A percentile compares a stretch with the other conserved stretches of the same genome.
Conservation (phyloP, 2,329 filamentous ascomycete species). For the Plectosphaerella cucumerina region DNA sequence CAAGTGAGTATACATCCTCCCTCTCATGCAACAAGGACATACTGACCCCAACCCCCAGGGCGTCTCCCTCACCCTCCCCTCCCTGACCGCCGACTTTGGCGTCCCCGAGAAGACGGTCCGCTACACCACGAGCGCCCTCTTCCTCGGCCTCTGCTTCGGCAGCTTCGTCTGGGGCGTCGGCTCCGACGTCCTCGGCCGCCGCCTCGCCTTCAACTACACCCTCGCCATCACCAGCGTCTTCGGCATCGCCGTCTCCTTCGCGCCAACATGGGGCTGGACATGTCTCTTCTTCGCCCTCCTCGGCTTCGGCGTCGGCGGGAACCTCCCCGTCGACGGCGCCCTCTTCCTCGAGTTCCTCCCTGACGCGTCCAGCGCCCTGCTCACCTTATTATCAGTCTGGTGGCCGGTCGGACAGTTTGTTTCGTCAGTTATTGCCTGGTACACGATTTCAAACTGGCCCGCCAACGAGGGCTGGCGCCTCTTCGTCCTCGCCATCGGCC, state of each 20-base stretch:
- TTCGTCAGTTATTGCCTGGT: slow-evolving; percentile 70
- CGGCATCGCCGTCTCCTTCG: slow-evolving; percentile 65
- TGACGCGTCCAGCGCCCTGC: slow-evolving; percentile 64
- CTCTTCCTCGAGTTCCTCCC: slow-evolving; percentile 83
- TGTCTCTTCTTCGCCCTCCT: slow-evolving; percentile 58
- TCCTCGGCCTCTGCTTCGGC: slow-evolving; percentile 71
- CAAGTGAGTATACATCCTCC: slow-evolving; percentile 44
- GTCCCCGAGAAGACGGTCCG: slow-evolving; percentile 66
- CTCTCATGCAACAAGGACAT: not conserved
- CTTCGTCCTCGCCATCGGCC: slow-evolving; percentile 66
- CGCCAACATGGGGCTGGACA: slow-evolving; percentile 61
- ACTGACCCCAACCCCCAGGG: slow-evolving; percentile 46
- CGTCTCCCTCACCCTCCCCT: slow-evolving; percentile 72
- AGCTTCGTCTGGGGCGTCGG: slow-evolving; percentile 78
- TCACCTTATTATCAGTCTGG: slow-evolving; percentile 80
- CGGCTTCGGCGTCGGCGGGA: slow-evolving; percentile 69
- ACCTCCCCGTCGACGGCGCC: slow-evolving; percentile 73
- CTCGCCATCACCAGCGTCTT: slow-evolving; percentile 72
- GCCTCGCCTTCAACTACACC: slow-evolving; percentile 77
- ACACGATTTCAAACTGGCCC: slow-evolving; percentile 66
- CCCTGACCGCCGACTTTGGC: slow-evolving; percentile 69
- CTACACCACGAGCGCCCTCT: slow-evolving; percentile 76
- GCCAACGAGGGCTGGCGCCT: slow-evolving; percentile 73
- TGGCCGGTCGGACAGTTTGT: slow-evolving; percentile 81
- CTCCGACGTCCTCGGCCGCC: slow-evolving; percentile 73